phyloP scores from a whole-genome alignment of 345 rosid species.

The Linum tenue region DNA sequence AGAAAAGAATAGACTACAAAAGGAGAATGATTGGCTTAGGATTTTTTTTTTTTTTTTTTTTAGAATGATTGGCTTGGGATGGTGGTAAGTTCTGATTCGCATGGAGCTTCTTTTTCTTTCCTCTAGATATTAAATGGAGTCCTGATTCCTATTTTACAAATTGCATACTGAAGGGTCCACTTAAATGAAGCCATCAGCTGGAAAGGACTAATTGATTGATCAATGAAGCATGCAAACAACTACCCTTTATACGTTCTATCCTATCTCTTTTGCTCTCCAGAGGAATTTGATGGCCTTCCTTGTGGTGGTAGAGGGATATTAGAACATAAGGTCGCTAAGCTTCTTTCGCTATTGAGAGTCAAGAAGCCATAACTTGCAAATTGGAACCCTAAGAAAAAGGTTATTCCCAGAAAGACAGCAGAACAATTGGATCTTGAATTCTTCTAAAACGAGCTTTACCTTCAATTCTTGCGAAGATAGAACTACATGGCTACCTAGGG shows the following conservation, averaged over 20 bases:
- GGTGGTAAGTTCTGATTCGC: constrained; percentile 23
- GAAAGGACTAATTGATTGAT: constrained; percentile 21
- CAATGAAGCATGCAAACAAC: constrained; percentile 29
- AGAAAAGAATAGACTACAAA: constrained; percentile 10
- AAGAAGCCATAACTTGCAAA: constrained; percentile 32
- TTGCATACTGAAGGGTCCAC: constrained; percentile 14
- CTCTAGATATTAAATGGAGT: constrained; percentile 31
- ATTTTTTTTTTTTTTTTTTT: too few relatives aligned
- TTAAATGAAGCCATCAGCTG: constrained; percentile 17
- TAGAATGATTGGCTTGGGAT: constrained; percentile 10
- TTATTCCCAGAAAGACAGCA: constrained; percentile 8
- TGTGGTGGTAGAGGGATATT: constrained; percentile 9
- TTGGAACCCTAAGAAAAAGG: constrained; percentile 21
- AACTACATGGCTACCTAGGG: background rate
- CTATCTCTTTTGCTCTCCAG: constrained; percentile 1
- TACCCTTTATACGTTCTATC: constrained; percentile 8
- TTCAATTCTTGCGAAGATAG: background rate
- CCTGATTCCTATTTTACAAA: constrained; percentile 40
- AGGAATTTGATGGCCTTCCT: constrained; percentile 9
- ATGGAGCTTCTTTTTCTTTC: constrained; percentile 25
- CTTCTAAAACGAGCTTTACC: background rate
- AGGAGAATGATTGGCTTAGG: constrained; percentile 1
- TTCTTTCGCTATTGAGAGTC: constrained; percentile 34
- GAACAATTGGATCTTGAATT: constrained; percentile 25
- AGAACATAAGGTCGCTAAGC: constrained; percentile 15